Evolutionary conservation across 2,329 filamentous ascomycete species (phyloP).

Genomic region (Penicillium sp.): DNA sequence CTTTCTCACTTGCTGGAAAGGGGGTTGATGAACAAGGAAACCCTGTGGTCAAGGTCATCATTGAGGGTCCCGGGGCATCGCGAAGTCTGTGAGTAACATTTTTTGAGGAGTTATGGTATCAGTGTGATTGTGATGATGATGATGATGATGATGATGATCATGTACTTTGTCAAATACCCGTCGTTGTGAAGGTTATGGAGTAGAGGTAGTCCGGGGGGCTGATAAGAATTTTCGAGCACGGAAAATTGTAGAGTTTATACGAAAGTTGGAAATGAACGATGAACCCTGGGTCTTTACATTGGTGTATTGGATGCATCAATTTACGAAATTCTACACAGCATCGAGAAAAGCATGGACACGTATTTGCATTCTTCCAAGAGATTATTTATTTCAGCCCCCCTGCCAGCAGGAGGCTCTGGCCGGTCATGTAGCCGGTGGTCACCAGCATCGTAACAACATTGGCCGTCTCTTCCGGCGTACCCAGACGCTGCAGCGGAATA

Average conservation of each 20-base stretch:
- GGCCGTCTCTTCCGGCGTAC: constrained; percentile 58
- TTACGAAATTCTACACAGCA: too few relatives aligned
- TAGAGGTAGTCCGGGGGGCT: too few relatives aligned
- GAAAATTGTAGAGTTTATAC: too few relatives aligned
- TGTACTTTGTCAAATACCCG: background rate
- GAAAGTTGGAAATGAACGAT: too few relatives aligned
- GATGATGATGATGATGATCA: too few relatives aligned
- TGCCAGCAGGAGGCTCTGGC: constrained; percentile 54
- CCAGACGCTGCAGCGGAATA: constrained; percentile 59
- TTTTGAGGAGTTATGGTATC: constrained; percentile 10
- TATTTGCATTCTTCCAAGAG: too few relatives aligned
- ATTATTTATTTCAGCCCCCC: constrained; percentile 51
- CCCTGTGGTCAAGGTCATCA: constrained; percentile 54
- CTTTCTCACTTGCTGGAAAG: constrained; percentile 52
- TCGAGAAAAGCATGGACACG: too few relatives aligned
- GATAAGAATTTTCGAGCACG: too few relatives aligned
- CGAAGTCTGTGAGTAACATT: constrained; percentile 8
- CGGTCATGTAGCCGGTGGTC: constrained; percentile 60
- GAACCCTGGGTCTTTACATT: too few relatives aligned
- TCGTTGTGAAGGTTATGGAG: background rate
- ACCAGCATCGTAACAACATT: constrained; percentile 61
- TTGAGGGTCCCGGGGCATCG: constrained; percentile 35
- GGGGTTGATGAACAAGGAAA: constrained; percentile 52
- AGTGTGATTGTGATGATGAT: constrained; percentile 3
- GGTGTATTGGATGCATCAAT: too few relatives aligned